Evolutionary conservation across 495 filamentous ascomycete genomes (phyloP).

Genomic region (Parachaetomium inaequale): DNA sequence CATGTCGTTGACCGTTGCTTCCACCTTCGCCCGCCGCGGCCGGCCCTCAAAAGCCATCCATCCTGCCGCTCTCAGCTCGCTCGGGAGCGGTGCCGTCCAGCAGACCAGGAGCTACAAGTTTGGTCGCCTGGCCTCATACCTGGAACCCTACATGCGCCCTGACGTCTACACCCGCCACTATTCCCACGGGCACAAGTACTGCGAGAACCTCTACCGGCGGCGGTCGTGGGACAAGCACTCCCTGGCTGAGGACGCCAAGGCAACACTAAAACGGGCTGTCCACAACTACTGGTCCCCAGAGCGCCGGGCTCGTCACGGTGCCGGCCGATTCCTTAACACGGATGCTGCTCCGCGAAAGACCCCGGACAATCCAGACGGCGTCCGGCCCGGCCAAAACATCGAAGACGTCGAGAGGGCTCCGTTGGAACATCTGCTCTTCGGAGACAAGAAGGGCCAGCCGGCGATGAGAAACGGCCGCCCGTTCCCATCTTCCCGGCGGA

Average conservation of each 20-base stretch:
- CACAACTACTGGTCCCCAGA: constrained; percentile 33
- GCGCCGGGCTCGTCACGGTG: neutral
- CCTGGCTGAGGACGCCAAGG: constrained; percentile 28
- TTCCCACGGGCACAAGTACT: constrained; percentile 40
- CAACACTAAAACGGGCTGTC: constrained; percentile 34
- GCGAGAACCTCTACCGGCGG: constrained; percentile 34
- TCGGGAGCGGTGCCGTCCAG: constrained; percentile 23
- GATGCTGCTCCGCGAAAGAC: constrained; percentile 21
- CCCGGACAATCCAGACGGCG: constrained; percentile 30
- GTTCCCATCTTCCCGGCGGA: no score
- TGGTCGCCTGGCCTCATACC: constrained; percentile 37
- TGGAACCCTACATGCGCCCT: constrained; percentile 33
- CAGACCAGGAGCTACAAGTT: constrained; percentile 48
- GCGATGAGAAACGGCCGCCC: neutral
- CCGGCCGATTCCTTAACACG: constrained; percentile 21
- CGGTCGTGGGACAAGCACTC: constrained; percentile 40
- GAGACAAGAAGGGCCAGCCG: constrained; percentile 8
- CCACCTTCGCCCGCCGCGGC: constrained; percentile 32
- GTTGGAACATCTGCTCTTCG: constrained; percentile 35
- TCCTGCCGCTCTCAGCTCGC: constrained; percentile 18
- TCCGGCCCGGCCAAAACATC: constrained; percentile 37
- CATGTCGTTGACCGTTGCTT: constrained; percentile 38
- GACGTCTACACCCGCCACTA: constrained; percentile 38
- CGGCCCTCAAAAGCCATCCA: constrained; percentile 19
- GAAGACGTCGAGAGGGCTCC: constrained; percentile 38